Conservation (phyloP, 768 basidiomycete species). For the Leccinellum rugosiceps region DNA sequence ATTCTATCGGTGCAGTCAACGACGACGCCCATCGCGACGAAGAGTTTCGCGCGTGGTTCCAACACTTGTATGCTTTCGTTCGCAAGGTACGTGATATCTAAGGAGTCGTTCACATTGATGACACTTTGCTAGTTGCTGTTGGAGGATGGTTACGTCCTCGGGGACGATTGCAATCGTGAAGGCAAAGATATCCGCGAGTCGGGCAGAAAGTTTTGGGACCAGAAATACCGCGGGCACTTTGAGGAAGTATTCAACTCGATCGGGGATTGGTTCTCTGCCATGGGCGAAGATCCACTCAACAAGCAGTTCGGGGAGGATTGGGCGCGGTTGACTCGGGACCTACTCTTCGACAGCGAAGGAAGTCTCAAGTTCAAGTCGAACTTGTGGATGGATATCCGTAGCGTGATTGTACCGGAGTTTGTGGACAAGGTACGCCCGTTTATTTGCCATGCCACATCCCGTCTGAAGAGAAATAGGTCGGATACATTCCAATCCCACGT, state of each 20-base stretch:
- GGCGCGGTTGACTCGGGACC: conserved; percentile 73
- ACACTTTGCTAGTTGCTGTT: conserved; percentile 53
- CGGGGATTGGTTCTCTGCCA: conserved; percentile 77
- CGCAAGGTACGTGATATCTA: conserved; percentile 48
- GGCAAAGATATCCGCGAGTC: conserved; percentile 61
- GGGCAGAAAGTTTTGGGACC: conserved; percentile 77
- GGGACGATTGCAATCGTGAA: conserved; percentile 66
- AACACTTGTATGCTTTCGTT: conserved; percentile 54
- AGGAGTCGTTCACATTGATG: neutral
- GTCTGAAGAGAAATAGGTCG: conserved; percentile 41
- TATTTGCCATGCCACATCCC: neutral
- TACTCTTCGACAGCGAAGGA: conserved; percentile 78
- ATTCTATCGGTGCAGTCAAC: conserved; percentile 68
- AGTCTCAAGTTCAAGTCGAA: conserved; percentile 84
- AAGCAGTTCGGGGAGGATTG: conserved; percentile 79
- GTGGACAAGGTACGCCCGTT: conserved; percentile 58
- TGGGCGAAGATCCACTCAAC: conserved; percentile 85
- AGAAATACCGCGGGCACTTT: conserved; percentile 71
- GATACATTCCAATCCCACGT: conserved; percentile 87
- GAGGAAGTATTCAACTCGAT: conserved; percentile 72
- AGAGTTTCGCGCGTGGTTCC: conserved; percentile 74
- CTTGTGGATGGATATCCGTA: conserved; percentile 85
- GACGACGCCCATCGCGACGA: conserved; percentile 73
- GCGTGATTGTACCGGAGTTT: conserved; percentile 75
- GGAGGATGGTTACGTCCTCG: conserved; percentile 83